Evolutionary conservation across 352 stramenopile genomes (phyloP), one percentile per base, ranked within the genome.

Genomic region (Phytophthora kernoviae): DNA sequence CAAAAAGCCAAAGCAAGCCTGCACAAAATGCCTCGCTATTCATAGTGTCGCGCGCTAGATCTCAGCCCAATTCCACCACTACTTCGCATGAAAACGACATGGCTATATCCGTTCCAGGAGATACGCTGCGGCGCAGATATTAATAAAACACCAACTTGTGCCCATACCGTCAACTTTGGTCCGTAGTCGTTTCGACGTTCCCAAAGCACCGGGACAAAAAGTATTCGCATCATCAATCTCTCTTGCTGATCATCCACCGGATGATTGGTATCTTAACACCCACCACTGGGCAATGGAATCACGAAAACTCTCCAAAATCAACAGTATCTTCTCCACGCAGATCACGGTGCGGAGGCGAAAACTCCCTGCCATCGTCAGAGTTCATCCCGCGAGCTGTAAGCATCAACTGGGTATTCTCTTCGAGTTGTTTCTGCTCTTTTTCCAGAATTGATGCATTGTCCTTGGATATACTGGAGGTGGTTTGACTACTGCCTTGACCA

Each of bases 391-490:
- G 32, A 18, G 53, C 46, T 15, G 47, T 57, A 7, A 73, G 49
- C 26, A 76, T 59, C 17, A 53, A 44, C 2, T 52, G 59, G 26
- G 57, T 58, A n/a, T 52, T 68, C 54, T 71, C 66, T 15, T 79
- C 70, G 14, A 76, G 43, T 7, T 58, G 58, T 0, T 50, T 50
- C 30, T 65, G 58, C 40, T 64, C 66, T 22, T 62, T 56, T 36
- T 45, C 44, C 40, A 20, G 15, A 10, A 32, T 11, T 21, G 40
- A 5, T 15, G 27, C 43, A n/a, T 17, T 22, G 18, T 1, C 43
- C 6, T 37, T 14, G 9, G 12, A 42, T 36, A 5, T 53, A 47
- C 20, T 10, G 15, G 20, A 24, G 18, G n/a, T 46, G 21, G 1
- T 60, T 39, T 26, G 14, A 18, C 5, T 60, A 47, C 65, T 47